Conservation (phyloP, 345 rosid genomes). For the Combretum micranthum region DNA sequence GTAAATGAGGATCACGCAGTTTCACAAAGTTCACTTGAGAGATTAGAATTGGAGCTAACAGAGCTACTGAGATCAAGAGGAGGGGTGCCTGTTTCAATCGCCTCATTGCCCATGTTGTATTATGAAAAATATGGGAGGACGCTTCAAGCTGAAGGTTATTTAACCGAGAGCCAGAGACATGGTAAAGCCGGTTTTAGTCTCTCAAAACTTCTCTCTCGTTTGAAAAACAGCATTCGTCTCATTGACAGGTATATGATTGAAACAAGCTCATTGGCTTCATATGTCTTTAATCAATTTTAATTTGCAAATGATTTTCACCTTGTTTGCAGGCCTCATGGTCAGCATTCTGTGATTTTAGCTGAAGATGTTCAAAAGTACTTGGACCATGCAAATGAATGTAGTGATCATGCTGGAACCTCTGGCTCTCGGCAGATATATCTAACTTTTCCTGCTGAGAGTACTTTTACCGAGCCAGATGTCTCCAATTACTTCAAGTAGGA, state of each 20-base stretch:
- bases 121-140: conserved; percentile 74
- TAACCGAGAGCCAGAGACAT: conserved; percentile 95
- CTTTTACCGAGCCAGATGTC: conserved; percentile 78
- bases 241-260: conserved; percentile 56
- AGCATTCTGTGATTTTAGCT: conserved; percentile 76
- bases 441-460: conserved; percentile 91
- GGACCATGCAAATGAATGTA: conserved; percentile 47
- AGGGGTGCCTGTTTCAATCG: conserved; percentile 90
- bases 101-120: conserved; percentile 87
- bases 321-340: conserved; percentile 83
- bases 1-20: conserved; percentile 54
- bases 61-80: conserved; percentile 73
- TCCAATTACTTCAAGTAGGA: conserved; percentile 67
- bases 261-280: neutral
- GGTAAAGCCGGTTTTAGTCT: conserved; percentile 92
- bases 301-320: neutral
- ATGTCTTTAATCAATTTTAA: neutral
- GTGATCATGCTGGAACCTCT: conserved; percentile 49
- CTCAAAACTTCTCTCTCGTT: conserved; percentile 83
- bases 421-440: conserved; percentile 89
- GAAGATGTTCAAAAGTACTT: conserved; percentile 69
- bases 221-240: conserved; percentile 77
- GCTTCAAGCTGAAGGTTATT: conserved; percentile 96
- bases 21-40: conserved; percentile 67
- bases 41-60: conserved; percentile 72